phyloP scores from a whole-genome alignment of 2,329 filamentous ascomycete species.

The Claviceps sp. region DNA sequence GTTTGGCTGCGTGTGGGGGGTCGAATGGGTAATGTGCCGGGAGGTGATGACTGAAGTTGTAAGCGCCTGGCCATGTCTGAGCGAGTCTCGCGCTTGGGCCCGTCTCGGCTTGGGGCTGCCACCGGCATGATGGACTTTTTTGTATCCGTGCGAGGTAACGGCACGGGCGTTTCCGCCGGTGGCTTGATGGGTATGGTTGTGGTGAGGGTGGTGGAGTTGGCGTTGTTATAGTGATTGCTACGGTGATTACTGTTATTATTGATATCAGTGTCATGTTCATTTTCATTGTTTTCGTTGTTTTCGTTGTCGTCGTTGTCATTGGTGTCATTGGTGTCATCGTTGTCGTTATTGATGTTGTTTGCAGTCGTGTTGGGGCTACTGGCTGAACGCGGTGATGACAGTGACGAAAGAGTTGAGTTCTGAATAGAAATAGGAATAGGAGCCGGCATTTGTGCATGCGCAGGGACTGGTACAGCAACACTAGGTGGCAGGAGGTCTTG shows the following conservation, averaged over 20 bases:
- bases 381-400: conserved; percentile 16
- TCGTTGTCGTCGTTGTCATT: background rate
- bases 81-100: conserved; percentile 31
- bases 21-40: conserved; percentile 8
- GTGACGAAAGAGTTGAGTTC: conserved; percentile 16
- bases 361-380: conserved; percentile 12
- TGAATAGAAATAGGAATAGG: conserved; percentile 23
- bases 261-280: background rate
- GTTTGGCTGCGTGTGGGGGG: conserved; percentile 22
- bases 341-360: background rate
- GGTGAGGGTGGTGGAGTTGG: conserved; percentile 13
- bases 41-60: conserved; percentile 18
- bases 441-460: conserved; percentile 28
- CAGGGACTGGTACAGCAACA: conserved; percentile 5
- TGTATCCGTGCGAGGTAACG: conserved; percentile 21
- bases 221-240: background rate
- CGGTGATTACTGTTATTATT: background rate
- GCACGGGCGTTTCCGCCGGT: conserved; percentile 23
- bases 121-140: conserved; percentile 20
- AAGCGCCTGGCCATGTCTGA: conserved; percentile 29
- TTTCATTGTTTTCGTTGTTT: background rate
- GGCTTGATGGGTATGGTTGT: conserved; percentile 18
- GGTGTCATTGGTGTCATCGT: background rate
- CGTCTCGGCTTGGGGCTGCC: conserved; percentile 13
- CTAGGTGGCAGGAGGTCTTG: conserved; percentile 3